Evolutionary conservation across 2,329 filamentous ascomycete species (phyloP), one percentile per base, ranked within the genome.

Genomic region (Pestalotiopsis sp.): DNA sequence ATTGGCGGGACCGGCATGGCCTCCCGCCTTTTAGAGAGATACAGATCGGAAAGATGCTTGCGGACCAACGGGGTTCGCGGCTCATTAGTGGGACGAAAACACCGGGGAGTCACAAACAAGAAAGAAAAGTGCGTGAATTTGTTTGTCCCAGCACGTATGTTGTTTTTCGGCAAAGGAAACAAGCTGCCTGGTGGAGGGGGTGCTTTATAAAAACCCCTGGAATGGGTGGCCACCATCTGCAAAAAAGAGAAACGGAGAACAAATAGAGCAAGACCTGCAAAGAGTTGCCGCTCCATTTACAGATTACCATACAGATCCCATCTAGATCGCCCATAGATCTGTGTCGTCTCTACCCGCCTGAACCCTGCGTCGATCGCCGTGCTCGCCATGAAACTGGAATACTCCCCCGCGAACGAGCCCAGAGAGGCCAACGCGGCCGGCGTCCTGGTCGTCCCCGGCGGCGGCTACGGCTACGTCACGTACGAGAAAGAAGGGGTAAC

Each of bases 371-470:
- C 45, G 45, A 52, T 52, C 60, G 3, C 20, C 20, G 62, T 23
- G 45, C 14, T n/a, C 45, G n/a, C 13, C 20, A 58, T 61, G 39
- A 58, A 39, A 4, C 27, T 39, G 13, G n/a, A 62, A 58, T 57
- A 31, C 11, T 11, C 38, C 64, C 64, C 64, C 27, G 23, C 64
- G 17, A 13, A 13, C 11, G 12, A 49, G 17, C 64, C 64, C 45
- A 66, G 58, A 25, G 17, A 17, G 45, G 45, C 17, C 17, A 52
- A 52, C 45, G 36, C 56, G 17, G 17, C 69, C 6, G 73, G 74
- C 2, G 73, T 74, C 4, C 69, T 76, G 1, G 67, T 76, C 7
- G 56, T 75, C 11, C 75, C 75, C 9, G 74, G 74, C 23, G 74
- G 74, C 12, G 72, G 72, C n/a, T 76, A 76, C 58, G 68, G 67